Percentiles rank a stretch among this genome's conserved stretches.
phyloP scores from a whole-genome alignment of 345 rosid species.

The Erucastrum elatum region DNA sequence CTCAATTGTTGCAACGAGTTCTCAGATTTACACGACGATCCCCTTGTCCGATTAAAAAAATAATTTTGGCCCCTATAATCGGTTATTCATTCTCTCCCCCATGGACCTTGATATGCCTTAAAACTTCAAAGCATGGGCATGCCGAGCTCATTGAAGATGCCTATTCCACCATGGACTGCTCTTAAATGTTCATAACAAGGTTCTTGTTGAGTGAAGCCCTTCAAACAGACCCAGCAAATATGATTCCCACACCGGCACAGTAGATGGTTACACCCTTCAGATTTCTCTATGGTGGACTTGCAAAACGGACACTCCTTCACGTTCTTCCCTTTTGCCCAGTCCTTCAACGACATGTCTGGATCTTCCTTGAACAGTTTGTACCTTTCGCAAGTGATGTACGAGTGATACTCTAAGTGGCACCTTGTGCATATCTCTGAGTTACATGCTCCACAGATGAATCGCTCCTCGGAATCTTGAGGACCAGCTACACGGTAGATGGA shows the following conservation, averaged over 20 bases:
- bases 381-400: constrained; percentile 64
- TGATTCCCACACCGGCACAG: constrained; percentile 81
- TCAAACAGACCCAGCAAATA: constrained; percentile 81
- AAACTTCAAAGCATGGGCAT: constrained; percentile 10
- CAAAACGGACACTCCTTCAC: constrained; percentile 78
- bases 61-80: neutral
- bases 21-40: neutral
- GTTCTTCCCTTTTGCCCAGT: constrained; percentile 75
- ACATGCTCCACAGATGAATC: constrained; percentile 80
- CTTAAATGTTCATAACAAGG: constrained; percentile 55
- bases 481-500: constrained; percentile 65
- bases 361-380: constrained; percentile 71
- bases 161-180: constrained; percentile 37
- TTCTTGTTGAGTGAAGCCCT: constrained; percentile 45
- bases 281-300: constrained; percentile 69
- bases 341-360: constrained; percentile 74
- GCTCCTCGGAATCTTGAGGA: constrained; percentile 39
- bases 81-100: no score
- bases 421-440: constrained; percentile 63
- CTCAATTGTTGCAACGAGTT: neutral
- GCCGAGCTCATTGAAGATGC: neutral
- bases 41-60: neutral
- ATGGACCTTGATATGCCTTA: no score
- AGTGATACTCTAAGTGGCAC: constrained; percentile 83
- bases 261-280: constrained; percentile 82